These are phyloP conservation scores for Nigrospora osmanthi DNA, from an alignment of 2,329 filamentous ascomycete genomes.

Conservation along the genomic window DNA sequence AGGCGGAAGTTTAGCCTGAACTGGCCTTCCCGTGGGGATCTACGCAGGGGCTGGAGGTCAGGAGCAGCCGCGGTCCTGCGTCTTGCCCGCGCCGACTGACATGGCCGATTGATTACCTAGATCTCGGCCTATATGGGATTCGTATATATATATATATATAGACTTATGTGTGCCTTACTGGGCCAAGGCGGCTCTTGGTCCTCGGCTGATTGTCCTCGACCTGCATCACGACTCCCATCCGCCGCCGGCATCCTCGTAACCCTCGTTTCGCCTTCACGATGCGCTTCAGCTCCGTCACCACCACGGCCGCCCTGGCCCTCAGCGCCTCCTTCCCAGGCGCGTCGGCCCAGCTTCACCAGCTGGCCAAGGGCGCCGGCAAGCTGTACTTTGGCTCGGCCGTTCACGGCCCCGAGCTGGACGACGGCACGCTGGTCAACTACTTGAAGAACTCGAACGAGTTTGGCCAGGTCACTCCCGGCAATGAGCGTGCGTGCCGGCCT, in stretches of 20 bases:
- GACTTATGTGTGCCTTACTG: too few species aligned
- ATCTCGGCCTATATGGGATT: too few species aligned
- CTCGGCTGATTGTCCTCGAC: too few species aligned
- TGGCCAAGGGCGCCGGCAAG: conserved; percentile 48
- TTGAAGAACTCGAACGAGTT: conserved; percentile 49
- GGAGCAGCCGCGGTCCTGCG: too few species aligned
- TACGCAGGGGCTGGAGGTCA: too few species aligned
- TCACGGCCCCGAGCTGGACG: conserved; percentile 46
- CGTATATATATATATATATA: too few species aligned
- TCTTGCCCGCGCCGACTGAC: too few species aligned
- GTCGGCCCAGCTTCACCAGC: conserved; percentile 34
- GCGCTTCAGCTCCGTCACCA: neutral
- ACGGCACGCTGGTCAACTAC: conserved; percentile 47
- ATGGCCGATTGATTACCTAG: too few species aligned
- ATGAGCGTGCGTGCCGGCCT: conserved; percentile 29
- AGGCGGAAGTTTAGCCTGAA: too few species aligned
- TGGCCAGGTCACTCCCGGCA: conserved; percentile 57
- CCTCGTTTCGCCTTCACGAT: neutral
- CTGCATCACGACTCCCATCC: too few species aligned
- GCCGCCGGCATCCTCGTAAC: neutral
- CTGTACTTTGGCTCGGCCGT: conserved; percentile 59
- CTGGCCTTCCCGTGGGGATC: too few species aligned
- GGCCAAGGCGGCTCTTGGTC: too few species aligned
- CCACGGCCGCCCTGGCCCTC: conserved; percentile 2
- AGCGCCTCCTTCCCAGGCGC: conserved; percentile 7